phyloP scores from a whole-genome alignment of 2,329 filamentous ascomycete genomes.

The Ceratocystis albifundus region DNA sequence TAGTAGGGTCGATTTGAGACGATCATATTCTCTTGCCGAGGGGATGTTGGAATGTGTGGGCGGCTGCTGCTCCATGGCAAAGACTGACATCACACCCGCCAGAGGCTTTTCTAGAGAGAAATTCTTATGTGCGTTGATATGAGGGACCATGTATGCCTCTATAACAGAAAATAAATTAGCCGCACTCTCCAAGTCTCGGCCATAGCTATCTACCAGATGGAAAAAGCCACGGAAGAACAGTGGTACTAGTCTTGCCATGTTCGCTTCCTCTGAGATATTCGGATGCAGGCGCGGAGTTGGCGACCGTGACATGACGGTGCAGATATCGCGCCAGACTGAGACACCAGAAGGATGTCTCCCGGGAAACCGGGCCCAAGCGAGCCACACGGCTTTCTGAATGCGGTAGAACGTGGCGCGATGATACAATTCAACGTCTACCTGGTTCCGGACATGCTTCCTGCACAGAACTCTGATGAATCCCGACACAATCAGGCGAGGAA shows the following conservation, averaged over 20 bases:
- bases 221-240: slow-evolving; percentile 18
- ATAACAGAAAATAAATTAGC: slow-evolving; percentile 11
- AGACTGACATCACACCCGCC: slow-evolving; percentile 11
- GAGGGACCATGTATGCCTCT: slow-evolving; percentile 19
- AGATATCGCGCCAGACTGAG: slow-evolving; percentile 12
- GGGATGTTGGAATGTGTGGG: slow-evolving; percentile 5
- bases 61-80: slow-evolving; percentile 11
- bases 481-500: slow-evolving; percentile 22
- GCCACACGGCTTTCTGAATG: slow-evolving; percentile 22
- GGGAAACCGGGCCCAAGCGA: slow-evolving; percentile 16
- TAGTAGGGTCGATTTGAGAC: slow-evolving; percentile 11
- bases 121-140: slow-evolving; percentile 11
- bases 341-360: slow-evolving; percentile 11
- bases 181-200: slow-evolving; percentile 14
- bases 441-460: slow-evolving; percentile 19
- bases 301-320: slow-evolving; percentile 7
- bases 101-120: neutral
- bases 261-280: slow-evolving; percentile 15
- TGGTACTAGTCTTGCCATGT: slow-evolving; percentile 13
- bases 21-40: slow-evolving; percentile 9
- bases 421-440: slow-evolving; percentile 13
- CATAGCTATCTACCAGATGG: slow-evolving; percentile 18
- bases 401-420: slow-evolving; percentile 20
- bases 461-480: slow-evolving; percentile 23
- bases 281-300: slow-evolving; percentile 20